Evolutionary conservation across 306 rosid genomes (phyloP), one percentile per base, ranked within the genome.

Genomic region (Vigna hirtella): DNA sequence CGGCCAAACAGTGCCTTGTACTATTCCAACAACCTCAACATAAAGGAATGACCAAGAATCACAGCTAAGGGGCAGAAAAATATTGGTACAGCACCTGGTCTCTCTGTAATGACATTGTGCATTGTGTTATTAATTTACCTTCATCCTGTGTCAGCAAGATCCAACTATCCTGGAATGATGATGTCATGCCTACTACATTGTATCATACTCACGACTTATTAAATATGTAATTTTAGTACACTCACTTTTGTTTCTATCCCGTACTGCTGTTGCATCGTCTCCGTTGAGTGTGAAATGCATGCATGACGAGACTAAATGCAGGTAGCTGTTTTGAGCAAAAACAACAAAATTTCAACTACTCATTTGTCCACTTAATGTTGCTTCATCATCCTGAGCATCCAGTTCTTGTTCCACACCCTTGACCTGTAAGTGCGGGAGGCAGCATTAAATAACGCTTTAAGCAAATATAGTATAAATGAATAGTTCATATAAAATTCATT

Each of bases 321-420:
- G 42, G 18, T 68, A 18, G 5, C 18, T 51, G 20, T 20, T 34
- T 24, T 22, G 65, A 16, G 42, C 59, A 78, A 72, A 47, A 50
- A 72, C 55, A 69, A 6, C 24, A 47, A 18, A 11, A 68, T 9
- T 68, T 45, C 24, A 66, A 66, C 87, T 91, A 92, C 82, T 89
- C 74, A 80, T 45, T 58, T 87, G 87, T 61, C 91, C 87, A 65
- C 85, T 77, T 69, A 86, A 51, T 20, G 83, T 76, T 78, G 87
- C 90, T 61, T 81, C 90, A 83, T 87, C 97, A 14, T 87, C 92
- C 61, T 91, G 98, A 2, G 76, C 85, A 78, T 95, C 98, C 34
- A 87, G 13, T 83, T 92, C 98, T 87, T 95, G 89, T 84, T 92
- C 98, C 49, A 95, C 98, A 22, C 89, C 85, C 89, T 92, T 95